These are phyloP conservation scores for Schizophyllum amplum DNA, from an alignment of 1,284 basidiomycete genomes.

Conservation along the genomic window DNA sequence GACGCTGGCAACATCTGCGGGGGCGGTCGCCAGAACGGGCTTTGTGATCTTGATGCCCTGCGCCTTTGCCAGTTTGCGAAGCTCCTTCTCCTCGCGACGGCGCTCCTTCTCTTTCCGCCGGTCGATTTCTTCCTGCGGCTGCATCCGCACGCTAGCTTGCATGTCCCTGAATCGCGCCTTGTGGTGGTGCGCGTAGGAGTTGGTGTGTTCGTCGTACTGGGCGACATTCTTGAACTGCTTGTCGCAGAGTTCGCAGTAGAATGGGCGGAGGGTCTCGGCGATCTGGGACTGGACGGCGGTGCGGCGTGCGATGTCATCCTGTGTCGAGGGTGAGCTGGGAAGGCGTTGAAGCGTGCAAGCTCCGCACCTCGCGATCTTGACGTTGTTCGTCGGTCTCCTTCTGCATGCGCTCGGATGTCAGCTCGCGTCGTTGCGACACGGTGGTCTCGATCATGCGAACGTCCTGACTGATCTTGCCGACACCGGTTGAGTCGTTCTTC, in stretches of 20 bases:
- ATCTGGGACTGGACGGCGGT: slow-evolving; percentile 61
- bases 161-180: slow-evolving; percentile 71
- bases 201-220: slow-evolving; percentile 80
- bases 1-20: slow-evolving; percentile 11
- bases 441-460: slow-evolving; percentile 75
- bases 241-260: slow-evolving; percentile 75
- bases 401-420: slow-evolving; percentile 71
- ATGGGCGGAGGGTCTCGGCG: slow-evolving; percentile 54
- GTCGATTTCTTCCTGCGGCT: slow-evolving; percentile 54
- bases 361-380: slow-evolving; percentile 53
- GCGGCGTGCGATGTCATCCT: slow-evolving; percentile 63
- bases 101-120: slow-evolving; percentile 76
- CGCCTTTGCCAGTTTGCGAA: slow-evolving; percentile 71
- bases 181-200: slow-evolving; percentile 78
- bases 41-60: slow-evolving; percentile 66
- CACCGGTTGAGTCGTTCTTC: slow-evolving; percentile 67
- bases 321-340: slow-evolving; percentile 8
- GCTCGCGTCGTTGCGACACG: slow-evolving; percentile 65
- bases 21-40: slow-evolving; percentile 19
- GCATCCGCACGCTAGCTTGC: slow-evolving; percentile 57
- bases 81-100: slow-evolving; percentile 72
- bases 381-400: slow-evolving; percentile 74
- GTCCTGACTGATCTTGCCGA: slow-evolving; percentile 72
- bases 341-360: too few relatives aligned
- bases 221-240: slow-evolving; percentile 78